Evolutionary conservation across 495 filamentous ascomycete species (phyloP).

Genomic region (Beverwykella pulmonaria): DNA sequence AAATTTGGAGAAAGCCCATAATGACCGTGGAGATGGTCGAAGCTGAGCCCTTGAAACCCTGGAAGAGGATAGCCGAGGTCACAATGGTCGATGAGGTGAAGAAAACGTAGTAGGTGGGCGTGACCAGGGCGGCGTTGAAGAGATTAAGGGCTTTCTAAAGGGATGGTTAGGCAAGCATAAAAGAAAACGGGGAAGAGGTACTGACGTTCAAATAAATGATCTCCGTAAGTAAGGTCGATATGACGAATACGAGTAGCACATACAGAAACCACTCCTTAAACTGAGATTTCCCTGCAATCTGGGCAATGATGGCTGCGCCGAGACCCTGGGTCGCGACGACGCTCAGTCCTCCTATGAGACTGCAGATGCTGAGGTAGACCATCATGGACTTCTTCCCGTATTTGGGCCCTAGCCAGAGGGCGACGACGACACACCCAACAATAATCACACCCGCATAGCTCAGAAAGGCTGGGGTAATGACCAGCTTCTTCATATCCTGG

Average conservation of each 20-base stretch:
- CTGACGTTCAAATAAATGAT: constrained; percentile 95
- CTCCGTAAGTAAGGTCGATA: constrained; percentile 84
- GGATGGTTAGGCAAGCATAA: constrained; percentile 38
- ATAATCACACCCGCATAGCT: constrained; percentile 83
- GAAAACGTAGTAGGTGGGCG: constrained; percentile 97
- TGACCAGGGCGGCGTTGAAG: constrained; percentile 96
- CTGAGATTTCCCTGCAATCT: constrained; percentile 76
- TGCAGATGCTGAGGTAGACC: constrained; percentile 95
- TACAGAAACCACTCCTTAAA: constrained; percentile 99
- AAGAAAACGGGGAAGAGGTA: constrained; percentile 25
- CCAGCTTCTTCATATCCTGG: constrained; percentile 89
- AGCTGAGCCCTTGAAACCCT: constrained; percentile 86
- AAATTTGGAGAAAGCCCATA: constrained; percentile 92
- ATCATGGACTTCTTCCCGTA: constrained; percentile 98
- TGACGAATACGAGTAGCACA: constrained; percentile 86
- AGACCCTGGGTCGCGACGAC: constrained; percentile 94
- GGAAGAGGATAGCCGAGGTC: constrained; percentile 89
- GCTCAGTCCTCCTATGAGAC: constrained; percentile 88
- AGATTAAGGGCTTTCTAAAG: constrained; percentile 96
- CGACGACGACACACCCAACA: constrained; percentile 67
- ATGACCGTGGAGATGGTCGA: constrained; percentile 85
- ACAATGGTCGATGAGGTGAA: constrained; percentile 96
- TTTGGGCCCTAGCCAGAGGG: constrained; percentile 81
- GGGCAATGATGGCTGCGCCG: constrained; percentile 86
- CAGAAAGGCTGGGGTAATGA: constrained; percentile 85